phyloP scores from a whole-genome alignment of 805 yeast species.

The fission yeast (Schizosaccharomyces pombe) region DNA sequence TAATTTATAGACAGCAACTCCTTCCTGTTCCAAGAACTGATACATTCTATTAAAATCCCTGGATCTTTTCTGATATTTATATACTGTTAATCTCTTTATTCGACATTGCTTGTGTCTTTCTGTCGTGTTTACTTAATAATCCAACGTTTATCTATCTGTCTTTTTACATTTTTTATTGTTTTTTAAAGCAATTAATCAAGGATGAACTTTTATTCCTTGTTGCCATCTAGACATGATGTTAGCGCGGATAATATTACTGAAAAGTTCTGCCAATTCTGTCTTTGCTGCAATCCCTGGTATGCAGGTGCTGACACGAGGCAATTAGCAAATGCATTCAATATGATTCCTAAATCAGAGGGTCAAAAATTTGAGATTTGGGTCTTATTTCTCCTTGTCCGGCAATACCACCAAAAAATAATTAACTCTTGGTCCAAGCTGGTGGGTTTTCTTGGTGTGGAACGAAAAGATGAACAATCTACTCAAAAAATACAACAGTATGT shows the following conservation, averaged over 20 bases:
- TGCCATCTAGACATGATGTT: background rate
- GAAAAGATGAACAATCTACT: constrained; percentile 9
- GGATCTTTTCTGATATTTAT: no score
- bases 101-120: no score
- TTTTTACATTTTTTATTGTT: no score
- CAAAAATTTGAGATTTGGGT: constrained; percentile 7
- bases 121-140: no score
- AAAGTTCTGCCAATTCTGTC: background rate
- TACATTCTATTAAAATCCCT: no score
- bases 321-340: constrained; percentile 8
- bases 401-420: constrained; percentile 9
- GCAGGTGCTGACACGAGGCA: constrained; percentile 6
- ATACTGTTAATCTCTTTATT: no score
- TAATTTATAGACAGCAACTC: no score
- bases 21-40: no score
- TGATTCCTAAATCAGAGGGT: constrained; percentile 10
- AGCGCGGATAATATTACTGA: background rate
- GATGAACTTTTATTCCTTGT: background rate
- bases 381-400: constrained; percentile 7
- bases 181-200: no score
- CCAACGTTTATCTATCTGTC: no score
- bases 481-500: constrained; percentile 10
- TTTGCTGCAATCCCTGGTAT: constrained; percentile 2
- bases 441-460: constrained; percentile 10
- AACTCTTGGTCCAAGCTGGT: constrained; percentile 10